Conservation (phyloP, 2,329 filamentous ascomycete species). For the Verticillium nubilum region DNA sequence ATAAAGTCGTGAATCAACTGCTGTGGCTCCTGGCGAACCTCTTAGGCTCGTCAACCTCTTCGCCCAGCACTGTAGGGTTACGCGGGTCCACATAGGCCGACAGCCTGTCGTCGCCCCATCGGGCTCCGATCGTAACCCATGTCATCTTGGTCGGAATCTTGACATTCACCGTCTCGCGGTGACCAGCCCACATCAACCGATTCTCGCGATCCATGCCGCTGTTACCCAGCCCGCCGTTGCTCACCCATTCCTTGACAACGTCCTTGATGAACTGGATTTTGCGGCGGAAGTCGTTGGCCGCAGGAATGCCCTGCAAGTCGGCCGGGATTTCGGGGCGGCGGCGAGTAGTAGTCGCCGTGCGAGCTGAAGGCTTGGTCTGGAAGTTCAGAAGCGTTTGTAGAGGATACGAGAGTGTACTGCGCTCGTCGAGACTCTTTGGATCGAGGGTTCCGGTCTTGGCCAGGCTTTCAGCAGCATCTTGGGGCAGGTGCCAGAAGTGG, state of each 20-base stretch:
- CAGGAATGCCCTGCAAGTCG: slow-evolving; percentile 58
- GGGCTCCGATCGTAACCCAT: slow-evolving; percentile 63
- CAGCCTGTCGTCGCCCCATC: slow-evolving; percentile 51
- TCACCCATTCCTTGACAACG: slow-evolving; percentile 66
- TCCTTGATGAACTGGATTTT: slow-evolving; percentile 70
- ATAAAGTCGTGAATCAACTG: background rate
- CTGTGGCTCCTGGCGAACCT: slow-evolving; percentile 13
- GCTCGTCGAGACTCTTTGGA: slow-evolving; percentile 63
- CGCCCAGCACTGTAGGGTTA: slow-evolving; percentile 46
- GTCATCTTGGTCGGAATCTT: slow-evolving; percentile 56
- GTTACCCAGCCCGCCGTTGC: slow-evolving; percentile 64
- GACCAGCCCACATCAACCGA: slow-evolving; percentile 53
- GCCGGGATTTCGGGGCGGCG: slow-evolving; percentile 56
- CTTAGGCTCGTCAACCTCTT: slow-evolving; percentile 44
- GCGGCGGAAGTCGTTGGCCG: slow-evolving; percentile 65
- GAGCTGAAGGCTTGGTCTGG: slow-evolving; percentile 38
- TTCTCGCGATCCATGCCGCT: slow-evolving; percentile 51
- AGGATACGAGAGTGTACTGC: slow-evolving; percentile 66
- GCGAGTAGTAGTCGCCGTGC: slow-evolving; percentile 40
- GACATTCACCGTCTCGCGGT: slow-evolving; percentile 48
- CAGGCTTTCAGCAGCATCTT: slow-evolving; percentile 64
- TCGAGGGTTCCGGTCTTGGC: slow-evolving; percentile 61
- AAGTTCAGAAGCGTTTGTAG: slow-evolving; percentile 71
- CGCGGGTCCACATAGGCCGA: slow-evolving; percentile 51
- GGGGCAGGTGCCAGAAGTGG: slow-evolving; percentile 70